Base-by-base conservation (phyloP, 805 yeast species). In the Kodamaea fukazawae region DNA sequence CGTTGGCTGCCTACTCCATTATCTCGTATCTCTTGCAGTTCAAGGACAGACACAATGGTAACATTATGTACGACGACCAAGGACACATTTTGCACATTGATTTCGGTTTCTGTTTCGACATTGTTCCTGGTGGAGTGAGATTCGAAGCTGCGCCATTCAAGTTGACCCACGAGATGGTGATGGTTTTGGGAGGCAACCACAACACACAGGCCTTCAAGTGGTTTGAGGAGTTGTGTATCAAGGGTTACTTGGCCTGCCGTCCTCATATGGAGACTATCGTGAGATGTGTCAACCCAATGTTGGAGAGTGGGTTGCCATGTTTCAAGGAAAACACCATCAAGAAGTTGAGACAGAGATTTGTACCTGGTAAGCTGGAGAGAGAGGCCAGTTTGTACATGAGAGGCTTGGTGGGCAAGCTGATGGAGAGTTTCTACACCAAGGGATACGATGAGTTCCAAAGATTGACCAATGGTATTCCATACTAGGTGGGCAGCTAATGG, bases 111-210 rank as follows among this genome's bases (percentile, higher is more conserved):
- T 90, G 96, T 54, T 95, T 93, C 60, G 99, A 93, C 66, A 93
- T 93, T 61, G 97, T 87, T 25, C 99, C 99, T 7, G 99, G 99
- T 49, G 99, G 99, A 26, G 97, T 93, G 35, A 87, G 83, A 55
- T 95, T 93, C 58, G 99, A 93, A 55, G 96, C 88, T n/a, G 96
- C 96, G 1, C 98, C 99, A 9, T 93, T 93, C 72, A 93, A 93
- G 59, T 75, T 93, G 48, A 93, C 99, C 3, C 86, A 83, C 52
- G 99, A 93, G 57, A 93, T 95, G 99, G 85, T 93, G 4, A 76
- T 79, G 58, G 97, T 93, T 1, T 79, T 93, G 83, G 99, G 99
- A n/a, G 98, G 98, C 0, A 75, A 79, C 12, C 72, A 78, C 16
- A 72, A 76, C 25, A 86, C 98, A 0, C 96, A 87, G 58, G 90